Percentiles rank a stretch among this genome's conserved stretches.
These are phyloP conservation scores for Coffea eugenioides DNA, from an alignment of 257 asterid species.

Conservation along the genomic window DNA sequence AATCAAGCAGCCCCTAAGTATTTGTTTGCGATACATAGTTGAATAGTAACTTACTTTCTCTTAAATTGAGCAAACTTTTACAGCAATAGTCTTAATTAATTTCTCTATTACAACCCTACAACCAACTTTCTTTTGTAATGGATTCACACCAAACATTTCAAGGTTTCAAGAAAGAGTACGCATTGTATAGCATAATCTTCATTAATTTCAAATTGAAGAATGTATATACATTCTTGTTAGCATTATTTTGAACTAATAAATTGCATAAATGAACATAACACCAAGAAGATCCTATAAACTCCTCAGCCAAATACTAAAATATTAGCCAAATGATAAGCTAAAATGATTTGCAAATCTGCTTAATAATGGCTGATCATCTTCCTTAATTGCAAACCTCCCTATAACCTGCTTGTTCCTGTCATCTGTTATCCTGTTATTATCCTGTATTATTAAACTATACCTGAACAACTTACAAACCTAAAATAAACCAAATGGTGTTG, in stretches of 20 bases:
- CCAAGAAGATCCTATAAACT: neutral
- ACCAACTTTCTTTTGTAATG: neutral
- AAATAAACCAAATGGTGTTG: constrained; percentile 15
- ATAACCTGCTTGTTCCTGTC: neutral
- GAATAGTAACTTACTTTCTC: neutral
- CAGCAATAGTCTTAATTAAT: neutral
- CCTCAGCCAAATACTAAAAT: constrained; percentile 5
- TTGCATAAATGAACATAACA: neutral
- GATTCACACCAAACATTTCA: constrained; percentile 1
- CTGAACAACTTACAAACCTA: constrained; percentile 18
- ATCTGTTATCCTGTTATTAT: constrained; percentile 31
- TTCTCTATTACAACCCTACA: neutral
- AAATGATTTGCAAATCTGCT: constrained; percentile 10
- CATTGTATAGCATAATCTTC: neutral
- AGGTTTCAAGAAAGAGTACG: neutral
- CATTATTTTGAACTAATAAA: neutral
- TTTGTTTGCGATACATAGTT: neutral
- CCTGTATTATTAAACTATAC: constrained; percentile 7
- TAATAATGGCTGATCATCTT: neutral
- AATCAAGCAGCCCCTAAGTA: neutral
- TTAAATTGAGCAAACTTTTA: neutral
- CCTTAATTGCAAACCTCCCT: neutral
- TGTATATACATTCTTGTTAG: neutral
- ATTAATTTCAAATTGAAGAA: neutral
- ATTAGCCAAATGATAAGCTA: neutral